These are phyloP conservation scores for Gymnopilus junonius DNA, from an alignment of 768 basidiomycete genomes.

Conservation along the genomic window DNA sequence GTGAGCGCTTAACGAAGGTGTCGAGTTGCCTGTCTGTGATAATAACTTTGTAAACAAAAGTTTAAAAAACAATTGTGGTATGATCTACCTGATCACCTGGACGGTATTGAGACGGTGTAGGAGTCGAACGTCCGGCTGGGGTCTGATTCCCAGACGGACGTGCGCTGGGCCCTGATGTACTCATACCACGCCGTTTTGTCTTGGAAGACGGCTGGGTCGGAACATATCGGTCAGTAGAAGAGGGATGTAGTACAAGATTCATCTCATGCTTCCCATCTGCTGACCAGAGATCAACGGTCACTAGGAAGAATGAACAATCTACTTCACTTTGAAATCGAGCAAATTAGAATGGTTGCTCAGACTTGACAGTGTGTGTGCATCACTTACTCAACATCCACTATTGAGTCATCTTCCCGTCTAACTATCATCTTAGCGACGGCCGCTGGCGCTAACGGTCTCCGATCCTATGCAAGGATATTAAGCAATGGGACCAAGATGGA, in stretches of 20 bases:
- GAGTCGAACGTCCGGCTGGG: constrained; percentile 46
- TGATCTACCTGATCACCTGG: constrained; percentile 48
- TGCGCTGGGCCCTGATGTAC: constrained; percentile 38
- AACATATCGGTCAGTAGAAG: constrained; percentile 76
- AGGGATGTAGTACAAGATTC: constrained; percentile 89
- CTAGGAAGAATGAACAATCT: constrained; percentile 86
- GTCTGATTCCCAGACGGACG: constrained; percentile 49
- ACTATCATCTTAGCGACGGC: constrained; percentile 87
- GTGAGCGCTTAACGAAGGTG: constrained; percentile 45
- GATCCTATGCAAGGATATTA: constrained; percentile 62
- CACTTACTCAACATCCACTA: constrained; percentile 79
- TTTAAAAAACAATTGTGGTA: background rate
- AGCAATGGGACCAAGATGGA: constrained; percentile 13
- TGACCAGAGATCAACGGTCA: constrained; percentile 94
- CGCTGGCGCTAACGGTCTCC: constrained; percentile 89
- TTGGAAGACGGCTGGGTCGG: constrained; percentile 49
- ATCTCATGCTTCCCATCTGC: constrained; percentile 80
- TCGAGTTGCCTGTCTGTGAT: constrained; percentile 24
- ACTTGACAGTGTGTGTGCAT: background rate
- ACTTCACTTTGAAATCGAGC: constrained; percentile 61
- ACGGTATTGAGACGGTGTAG: constrained; percentile 50
- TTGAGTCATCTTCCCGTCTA: constrained; percentile 62
- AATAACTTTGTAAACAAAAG: background rate
- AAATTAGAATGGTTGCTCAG: constrained; percentile 15
- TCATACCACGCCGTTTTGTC: constrained; percentile 45